Evolutionary conservation across 2,329 filamentous ascomycete genomes (phyloP), one percentile per base, ranked within the genome.

Genomic region (Celoporthe dispersa): DNA sequence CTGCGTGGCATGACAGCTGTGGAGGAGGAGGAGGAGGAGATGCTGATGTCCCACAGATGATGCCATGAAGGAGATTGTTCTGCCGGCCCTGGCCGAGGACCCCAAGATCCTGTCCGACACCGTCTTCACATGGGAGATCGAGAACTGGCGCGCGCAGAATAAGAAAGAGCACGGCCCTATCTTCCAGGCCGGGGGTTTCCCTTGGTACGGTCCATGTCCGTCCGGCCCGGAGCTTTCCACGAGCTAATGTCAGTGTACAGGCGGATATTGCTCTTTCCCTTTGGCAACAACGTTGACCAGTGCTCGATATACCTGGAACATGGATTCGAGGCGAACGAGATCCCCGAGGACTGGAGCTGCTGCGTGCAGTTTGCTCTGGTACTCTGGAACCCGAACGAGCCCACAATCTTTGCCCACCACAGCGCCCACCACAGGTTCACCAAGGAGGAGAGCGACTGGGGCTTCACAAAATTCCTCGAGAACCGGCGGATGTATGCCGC

Each of bases 281-380:
- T 91, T 73, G 96, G 96, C 66, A 99, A 99, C 80, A 95, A 97
- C 74, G 92, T 94, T 68, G 95, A 98, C 74, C 92, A 93, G 77
- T 94, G 92, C 62, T 98, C 96, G 7, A 93, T 99, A 79, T 99
- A 98, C 80, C 88, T 99, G 31, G 96, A 99, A 80, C 96, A 98
- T 80, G 96, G 94, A 60, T 97, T 93, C 81, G 92, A 93, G 33
- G 85, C 92, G 28, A 83, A 82, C 73, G 88, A 89, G 71, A 87
- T 95, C 14, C 94, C 95, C 16, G 93, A 97, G 60, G 92, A 97
- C 78, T 99, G 95, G 94, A 96, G 94, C 80, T 95, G 94, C 76
- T 99, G 96, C 78, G 94, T 97, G 60, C 96, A 98, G 79, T 99
- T 99, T 80, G 91, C 93, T 70, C 85, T 99, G 64, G 95, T 98